These are phyloP conservation scores for Rhodotorula kratochvilovae DNA, from an alignment of 768 basidiomycete species.

Conservation along the genomic window DNA sequence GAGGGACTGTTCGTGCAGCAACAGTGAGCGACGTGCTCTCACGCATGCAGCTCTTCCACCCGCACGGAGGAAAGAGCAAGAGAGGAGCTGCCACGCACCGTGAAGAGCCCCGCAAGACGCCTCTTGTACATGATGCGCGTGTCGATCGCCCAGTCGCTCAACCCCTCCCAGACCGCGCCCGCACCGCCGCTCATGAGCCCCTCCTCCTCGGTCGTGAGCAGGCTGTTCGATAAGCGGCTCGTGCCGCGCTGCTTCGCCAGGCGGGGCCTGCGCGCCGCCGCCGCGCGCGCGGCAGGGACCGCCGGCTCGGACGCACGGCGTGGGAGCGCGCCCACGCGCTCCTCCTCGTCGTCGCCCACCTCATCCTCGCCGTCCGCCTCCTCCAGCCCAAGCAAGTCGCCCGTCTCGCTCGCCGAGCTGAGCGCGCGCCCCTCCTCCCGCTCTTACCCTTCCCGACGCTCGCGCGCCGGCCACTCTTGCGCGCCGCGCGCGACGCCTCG, in stretches of 20 bases:
- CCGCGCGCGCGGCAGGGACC: background rate
- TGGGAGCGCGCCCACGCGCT: background rate
- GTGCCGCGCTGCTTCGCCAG: slow-evolving; percentile 58
- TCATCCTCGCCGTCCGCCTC: slow-evolving; percentile 30
- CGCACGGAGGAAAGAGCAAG: too few relatives aligned
- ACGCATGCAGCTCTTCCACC: too few relatives aligned
- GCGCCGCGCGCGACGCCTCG: slow-evolving; percentile 24
- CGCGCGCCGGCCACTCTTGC: background rate
- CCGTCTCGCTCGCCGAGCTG: slow-evolving; percentile 23
- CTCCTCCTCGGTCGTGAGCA: slow-evolving; percentile 2
- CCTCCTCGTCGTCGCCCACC: background rate
- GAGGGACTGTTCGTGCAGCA: slow-evolving; percentile 8
- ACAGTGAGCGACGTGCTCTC: background rate
- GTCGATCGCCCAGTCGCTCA: slow-evolving; percentile 40
- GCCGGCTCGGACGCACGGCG: background rate
- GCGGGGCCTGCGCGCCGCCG: slow-evolving; percentile 51
- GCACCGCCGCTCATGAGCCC: background rate
- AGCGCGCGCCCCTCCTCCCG: background rate
- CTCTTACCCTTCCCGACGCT: background rate
- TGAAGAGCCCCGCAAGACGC: slow-evolving; percentile 74
- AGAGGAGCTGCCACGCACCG: too few relatives aligned
- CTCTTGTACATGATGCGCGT: slow-evolving; percentile 57
- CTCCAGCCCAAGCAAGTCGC: slow-evolving; percentile 43
- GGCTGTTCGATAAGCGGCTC: slow-evolving; percentile 44
- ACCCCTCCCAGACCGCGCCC: slow-evolving; percentile 8